Evolutionary conservation across 2,329 filamentous ascomycete species (phyloP), one percentile per base, ranked within the genome.

Genomic region (Aureobasidium sp.): DNA sequence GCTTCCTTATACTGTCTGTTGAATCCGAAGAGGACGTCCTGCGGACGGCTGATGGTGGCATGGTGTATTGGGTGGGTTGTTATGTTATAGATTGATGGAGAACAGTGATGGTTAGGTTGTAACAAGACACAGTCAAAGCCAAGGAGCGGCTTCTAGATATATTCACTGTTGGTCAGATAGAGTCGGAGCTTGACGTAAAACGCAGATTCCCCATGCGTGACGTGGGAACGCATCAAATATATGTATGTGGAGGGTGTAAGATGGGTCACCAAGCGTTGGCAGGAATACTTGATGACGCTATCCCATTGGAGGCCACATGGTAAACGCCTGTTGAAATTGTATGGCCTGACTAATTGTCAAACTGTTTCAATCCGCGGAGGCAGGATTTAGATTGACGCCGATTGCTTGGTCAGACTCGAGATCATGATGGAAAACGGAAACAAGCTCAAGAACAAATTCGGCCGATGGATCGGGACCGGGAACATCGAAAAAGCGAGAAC

Each of bases 1-100:
- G 77, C 73, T 86, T 86, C 65, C 83, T 72, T 61, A 78, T 76
- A 64, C 77, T 78, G 50, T 64, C 63, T 46, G 63, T 73, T 37
- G 60, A 61, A 29, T 61, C 60, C 21, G 43, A 42, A 29, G 60
- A 61, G 17, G 60, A 57, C 9, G 42, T 57, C 35, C 60, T 42
- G n/a, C 47, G 58, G 46, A 47, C 45, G 25, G 33, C 43, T 58
- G 55, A 49, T 35, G 55, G 31, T 47, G 55, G 33, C 55, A 58
- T 58, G 15, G 43, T 58, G 53, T 47, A 49, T 33, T 19, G 29
- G 6, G 19, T 37, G 10, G 2, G 4, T 29, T 19, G 11, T 31
- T 13, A 19, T 29, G 43, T 45, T 15, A 37, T 13, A 25, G 19
- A 27, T 29, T 23, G 38, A 9, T n/a, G 7, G 8, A 29, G 29